phyloP scores from a whole-genome alignment of 768 basidiomycete species.

The Mycena amicta region DNA sequence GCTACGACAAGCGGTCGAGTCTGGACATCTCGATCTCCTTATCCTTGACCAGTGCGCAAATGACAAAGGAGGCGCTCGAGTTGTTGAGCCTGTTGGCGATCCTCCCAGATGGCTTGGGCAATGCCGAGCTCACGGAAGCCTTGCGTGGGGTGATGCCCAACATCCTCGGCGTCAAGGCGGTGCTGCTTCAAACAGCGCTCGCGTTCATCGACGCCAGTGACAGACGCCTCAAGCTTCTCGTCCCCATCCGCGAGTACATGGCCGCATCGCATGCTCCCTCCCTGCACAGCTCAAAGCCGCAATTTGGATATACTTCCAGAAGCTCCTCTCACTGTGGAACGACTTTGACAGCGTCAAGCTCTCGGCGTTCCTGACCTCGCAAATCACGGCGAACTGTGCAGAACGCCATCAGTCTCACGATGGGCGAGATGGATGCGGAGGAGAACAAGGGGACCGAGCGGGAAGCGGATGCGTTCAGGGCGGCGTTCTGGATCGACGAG shows the following conservation, averaged over 20 bases:
- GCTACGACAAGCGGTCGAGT: constrained; percentile 10
- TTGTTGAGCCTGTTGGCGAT: constrained; percentile 10
- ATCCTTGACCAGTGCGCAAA: constrained; percentile 13
- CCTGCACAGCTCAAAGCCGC: neutral
- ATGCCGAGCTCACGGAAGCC: constrained; percentile 2
- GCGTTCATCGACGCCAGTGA: neutral
- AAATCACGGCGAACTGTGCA: constrained; percentile 1
- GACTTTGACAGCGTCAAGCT: neutral
- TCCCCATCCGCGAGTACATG: constrained; percentile 6
- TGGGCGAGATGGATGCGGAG: neutral
- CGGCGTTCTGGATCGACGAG: neutral
- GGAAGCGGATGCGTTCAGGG: neutral
- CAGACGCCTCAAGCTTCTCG: neutral
- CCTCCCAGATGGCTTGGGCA: constrained; percentile 9
- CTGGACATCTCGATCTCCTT: constrained; percentile 9
- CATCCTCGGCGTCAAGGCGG: neutral
- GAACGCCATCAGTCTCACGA: neutral
- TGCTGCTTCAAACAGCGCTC: constrained; percentile 7
- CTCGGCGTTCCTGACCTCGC: neutral
- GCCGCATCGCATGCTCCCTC: constrained; percentile 2
- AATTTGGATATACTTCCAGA: neutral
- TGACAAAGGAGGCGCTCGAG: neutral
- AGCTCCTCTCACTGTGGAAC: constrained; percentile 3
- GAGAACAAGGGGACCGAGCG: neutral
- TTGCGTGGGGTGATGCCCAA: neutral